Percentiles rank a stretch among this genome's conserved stretches.
These are phyloP conservation scores for Hymenoscyphus scutula DNA, from an alignment of 2,329 filamentous ascomycete genomes.

Conservation along the genomic window DNA sequence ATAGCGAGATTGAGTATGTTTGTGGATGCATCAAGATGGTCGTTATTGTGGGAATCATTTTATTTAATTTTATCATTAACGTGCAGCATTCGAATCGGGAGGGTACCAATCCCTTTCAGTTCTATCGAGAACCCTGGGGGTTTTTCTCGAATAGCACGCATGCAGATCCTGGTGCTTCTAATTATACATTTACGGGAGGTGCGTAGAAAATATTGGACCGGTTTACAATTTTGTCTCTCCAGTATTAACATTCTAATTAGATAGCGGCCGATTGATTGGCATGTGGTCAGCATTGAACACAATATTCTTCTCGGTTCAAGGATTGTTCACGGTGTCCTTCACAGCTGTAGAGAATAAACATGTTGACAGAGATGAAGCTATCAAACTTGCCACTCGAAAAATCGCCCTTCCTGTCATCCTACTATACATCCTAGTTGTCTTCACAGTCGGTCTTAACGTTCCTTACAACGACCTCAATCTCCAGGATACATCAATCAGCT, in stretches of 20 bases:
- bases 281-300: slow-evolving; percentile 43
- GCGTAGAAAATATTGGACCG: not conserved
- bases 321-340: slow-evolving; percentile 44
- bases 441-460: slow-evolving; percentile 43
- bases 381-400: slow-evolving; percentile 46
- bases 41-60: slow-evolving; percentile 55
- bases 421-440: slow-evolving; percentile 42
- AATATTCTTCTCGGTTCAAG: slow-evolving; percentile 43
- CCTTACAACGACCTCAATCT: slow-evolving; percentile 39
- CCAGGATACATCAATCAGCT: slow-evolving; percentile 14
- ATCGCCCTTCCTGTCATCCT: slow-evolving; percentile 44
- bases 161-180: slow-evolving; percentile 17
- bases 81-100: slow-evolving; percentile 32
- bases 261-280: slow-evolving; percentile 28
- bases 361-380: slow-evolving; percentile 37
- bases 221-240: not conserved
- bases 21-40: slow-evolving; percentile 61
- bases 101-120: slow-evolving; percentile 32
- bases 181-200: slow-evolving; percentile 22
- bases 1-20: slow-evolving; percentile 62
- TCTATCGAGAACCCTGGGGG: slow-evolving; percentile 37
- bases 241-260: not conserved
- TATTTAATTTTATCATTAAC: slow-evolving; percentile 44
- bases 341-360: slow-evolving; percentile 45
- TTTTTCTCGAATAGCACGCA: slow-evolving; percentile 35